Evolutionary conservation across 2,329 filamentous ascomycete genomes (phyloP), one percentile per base, ranked within the genome.

Genomic region (Aureobasidium sp.): DNA sequence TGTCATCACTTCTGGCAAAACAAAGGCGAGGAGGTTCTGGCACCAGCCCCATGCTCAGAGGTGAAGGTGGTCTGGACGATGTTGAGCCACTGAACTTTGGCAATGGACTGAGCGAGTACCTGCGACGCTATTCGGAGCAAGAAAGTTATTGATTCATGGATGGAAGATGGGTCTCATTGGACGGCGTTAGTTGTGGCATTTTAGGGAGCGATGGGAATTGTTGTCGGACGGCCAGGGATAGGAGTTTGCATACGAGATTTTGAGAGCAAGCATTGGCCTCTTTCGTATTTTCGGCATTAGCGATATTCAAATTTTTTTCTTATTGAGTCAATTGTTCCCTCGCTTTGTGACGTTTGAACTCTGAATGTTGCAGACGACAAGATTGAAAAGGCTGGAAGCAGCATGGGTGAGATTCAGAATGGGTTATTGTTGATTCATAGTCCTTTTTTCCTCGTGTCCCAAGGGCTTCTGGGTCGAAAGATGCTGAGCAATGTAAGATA

Each of bases 1-100:
- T 71, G n/a, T 62, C 58, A 5, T 58, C 62, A 14, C 42, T 65
- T 14, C 36, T 65, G 42, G 55, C 55, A 41, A 64, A 64, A 47
- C 63, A 63, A 20, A 58, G 49, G 31, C 48, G 56, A 56, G 52
- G 41, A 51, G 58, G 62, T 36, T 59, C 62, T 27, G 41, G 62
- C 37, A 31, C 57, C 27, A 60, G 57, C 20, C 57, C 57, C 4
- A n/a, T 60, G 45, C 45, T 60, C 17, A 29, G 57, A 60, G 41
- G 41, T 20, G 51, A 63, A 51, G 57, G 37, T 22, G 56, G 52
- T 5, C 4, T 45, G 27, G 59, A 53, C 22, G 59, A 62, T 44
- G 59, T 55, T 17, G 61, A 62, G 49, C 44, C 44, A 9, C 20
- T 62, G 6, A 36, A 31, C n/a, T 42, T 56, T 29, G 60, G 49